phyloP scores from a whole-genome alignment of 2,329 filamentous ascomycete species.

The Sodiomyces alkalinus region DNA sequence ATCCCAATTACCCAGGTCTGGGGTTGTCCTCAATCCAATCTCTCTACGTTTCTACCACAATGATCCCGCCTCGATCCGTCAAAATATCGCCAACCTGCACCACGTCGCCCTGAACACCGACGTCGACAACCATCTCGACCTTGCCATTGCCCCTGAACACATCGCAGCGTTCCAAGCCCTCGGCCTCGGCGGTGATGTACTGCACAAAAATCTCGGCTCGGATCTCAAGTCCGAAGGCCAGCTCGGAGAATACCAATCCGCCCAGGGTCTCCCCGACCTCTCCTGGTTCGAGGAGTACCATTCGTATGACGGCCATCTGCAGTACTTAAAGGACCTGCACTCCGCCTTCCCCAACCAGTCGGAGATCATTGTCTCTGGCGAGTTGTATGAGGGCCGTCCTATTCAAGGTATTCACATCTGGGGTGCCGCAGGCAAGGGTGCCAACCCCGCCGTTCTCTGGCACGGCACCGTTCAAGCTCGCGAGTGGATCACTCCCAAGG shows the following conservation, averaged over 20 bases:
- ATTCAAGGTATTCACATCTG: conserved; percentile 44
- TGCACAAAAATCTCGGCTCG: conserved; percentile 11
- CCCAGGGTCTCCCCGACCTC: conserved; percentile 15
- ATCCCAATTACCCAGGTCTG: no score
- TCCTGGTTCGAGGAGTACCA: conserved; percentile 37
- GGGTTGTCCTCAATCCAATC: no score
- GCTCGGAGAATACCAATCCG: background rate
- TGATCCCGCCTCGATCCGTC: no score
- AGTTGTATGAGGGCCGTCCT: conserved; percentile 26
- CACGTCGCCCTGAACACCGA: conserved; percentile 8
- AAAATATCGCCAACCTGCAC: conserved; percentile 6
- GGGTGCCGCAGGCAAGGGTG: conserved; percentile 21
- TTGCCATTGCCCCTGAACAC: conserved; percentile 12
- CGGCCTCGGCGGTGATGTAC: conserved; percentile 9
- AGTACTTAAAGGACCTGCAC: conserved; percentile 27
- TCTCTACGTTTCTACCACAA: no score
- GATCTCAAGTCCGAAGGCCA: conserved; percentile 11
- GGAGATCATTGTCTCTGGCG: conserved; percentile 27
- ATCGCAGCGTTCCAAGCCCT: conserved; percentile 10
- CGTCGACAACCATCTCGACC: conserved; percentile 11
- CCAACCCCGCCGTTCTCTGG: conserved; percentile 30
- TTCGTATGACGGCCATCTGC: conserved; percentile 30
- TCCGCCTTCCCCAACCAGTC: conserved; percentile 26
- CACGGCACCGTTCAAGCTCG: conserved; percentile 36
- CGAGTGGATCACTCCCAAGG: conserved; percentile 36